A percentile compares a stretch with the other conserved stretches of the same genome.
Conservation (phyloP, 768 basidiomycete species). For the Infundibulicybe gibba region DNA sequence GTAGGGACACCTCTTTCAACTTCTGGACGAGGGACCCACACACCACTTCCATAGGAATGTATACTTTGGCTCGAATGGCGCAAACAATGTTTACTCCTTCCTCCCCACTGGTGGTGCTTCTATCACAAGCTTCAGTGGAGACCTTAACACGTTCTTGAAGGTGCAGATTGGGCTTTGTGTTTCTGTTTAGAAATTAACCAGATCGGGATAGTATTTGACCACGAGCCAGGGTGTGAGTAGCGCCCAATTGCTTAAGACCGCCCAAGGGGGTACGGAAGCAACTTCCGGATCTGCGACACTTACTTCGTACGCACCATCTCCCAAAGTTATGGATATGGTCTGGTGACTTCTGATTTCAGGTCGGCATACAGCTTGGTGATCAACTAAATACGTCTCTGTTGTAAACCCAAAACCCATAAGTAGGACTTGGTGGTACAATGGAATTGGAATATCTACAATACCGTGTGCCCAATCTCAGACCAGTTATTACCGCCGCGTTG, state of each 20-base stretch:
- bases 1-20: constrained; percentile 18
- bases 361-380: constrained; percentile 42
- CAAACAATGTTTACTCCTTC: constrained; percentile 51
- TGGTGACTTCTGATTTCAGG: constrained; percentile 19
- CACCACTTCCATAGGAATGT: constrained; percentile 39
- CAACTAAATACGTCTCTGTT: constrained; percentile 22
- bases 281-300: constrained; percentile 54
- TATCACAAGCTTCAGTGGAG: constrained; percentile 49
- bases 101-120: constrained; percentile 28
- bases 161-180: constrained; percentile 20
- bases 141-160: constrained; percentile 49
- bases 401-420: too few species aligned
- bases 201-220: constrained; percentile 42
- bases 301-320: constrained; percentile 39
- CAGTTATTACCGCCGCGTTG: too few species aligned
- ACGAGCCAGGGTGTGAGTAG: constrained; percentile 37
- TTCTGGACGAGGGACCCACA: background rate
- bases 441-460: too few species aligned
- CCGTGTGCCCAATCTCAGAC: too few species aligned
- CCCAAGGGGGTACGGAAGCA: constrained; percentile 63
- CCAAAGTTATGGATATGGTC: constrained; percentile 1
- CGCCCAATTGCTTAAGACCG: constrained; percentile 54
- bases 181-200: background rate
- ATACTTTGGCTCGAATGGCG: constrained; percentile 49
- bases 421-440: too few species aligned